These are phyloP conservation scores for Protomyces pachydermus DNA, from an alignment of 1,139 yeast species.

Conservation along the genomic window DNA sequence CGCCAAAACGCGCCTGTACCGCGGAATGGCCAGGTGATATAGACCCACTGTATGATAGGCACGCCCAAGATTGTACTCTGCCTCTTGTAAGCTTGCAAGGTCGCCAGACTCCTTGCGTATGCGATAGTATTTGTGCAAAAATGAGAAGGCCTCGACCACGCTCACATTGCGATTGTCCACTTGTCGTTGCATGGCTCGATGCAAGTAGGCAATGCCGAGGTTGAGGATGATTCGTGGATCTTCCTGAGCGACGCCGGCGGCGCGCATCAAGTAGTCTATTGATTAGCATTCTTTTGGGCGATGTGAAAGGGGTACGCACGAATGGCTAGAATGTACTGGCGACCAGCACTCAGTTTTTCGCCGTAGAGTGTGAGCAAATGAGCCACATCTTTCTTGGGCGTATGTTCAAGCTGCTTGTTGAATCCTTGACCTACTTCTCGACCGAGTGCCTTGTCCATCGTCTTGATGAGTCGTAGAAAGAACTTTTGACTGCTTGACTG, in stretches of 20 bases:
- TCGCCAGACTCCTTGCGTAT: constrained; percentile 36
- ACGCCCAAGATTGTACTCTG: constrained; percentile 76
- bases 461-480: constrained; percentile 80
- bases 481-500: constrained; percentile 84
- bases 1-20: constrained; percentile 62
- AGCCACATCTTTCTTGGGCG: constrained; percentile 47
- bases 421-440: constrained; percentile 50
- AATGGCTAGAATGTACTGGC: constrained; percentile 68
- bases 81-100: constrained; percentile 60
- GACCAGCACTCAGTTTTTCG: constrained; percentile 70
- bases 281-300: not conserved
- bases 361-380: constrained; percentile 73
- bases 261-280: constrained; percentile 51
- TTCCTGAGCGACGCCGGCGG: constrained; percentile 44
- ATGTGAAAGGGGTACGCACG: constrained; percentile 39
- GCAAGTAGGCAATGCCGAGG: constrained; percentile 77
- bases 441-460: constrained; percentile 61
- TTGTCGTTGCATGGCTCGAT: constrained; percentile 85
- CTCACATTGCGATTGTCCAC: constrained; percentile 82
- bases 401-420: constrained; percentile 39
- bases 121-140: constrained; percentile 63
- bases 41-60: constrained; percentile 69
- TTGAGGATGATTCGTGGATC: constrained; percentile 77
- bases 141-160: constrained; percentile 78
- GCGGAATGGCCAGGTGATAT: constrained; percentile 62